Base-by-base conservation (phyloP, 2,329 filamentous ascomycete genomes). In the Talaromyces sp. region DNA sequence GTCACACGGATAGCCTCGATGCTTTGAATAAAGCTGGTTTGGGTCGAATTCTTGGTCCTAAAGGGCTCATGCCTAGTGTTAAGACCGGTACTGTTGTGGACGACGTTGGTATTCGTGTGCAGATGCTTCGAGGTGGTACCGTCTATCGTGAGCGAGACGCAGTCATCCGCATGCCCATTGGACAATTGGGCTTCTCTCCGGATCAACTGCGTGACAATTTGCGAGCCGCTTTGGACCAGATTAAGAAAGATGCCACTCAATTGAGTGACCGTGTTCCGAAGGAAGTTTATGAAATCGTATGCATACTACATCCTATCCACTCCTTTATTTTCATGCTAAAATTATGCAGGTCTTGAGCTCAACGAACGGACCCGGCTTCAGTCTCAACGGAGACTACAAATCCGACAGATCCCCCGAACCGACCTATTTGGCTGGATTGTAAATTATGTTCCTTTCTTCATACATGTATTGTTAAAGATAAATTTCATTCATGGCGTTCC, bases 61-160 rank as follows among this genome's bases (percentile, higher is more conserved):
- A 87, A 78, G 93, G 93, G 2, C 79, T 99, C 73, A 98, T 99
- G 95, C 95, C 95, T 6, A 96, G 87, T 76, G 81, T 86, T 66
- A 97, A 97, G 83, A 87, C 87, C 68, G 93, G 92, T 69, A 98
- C 95, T 0, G 90, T 99, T 64, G 92, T 96, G 27, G 89, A 86
- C 73, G 90, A 96, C 75, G 86, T 97, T 16, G 85, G 85, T 62
- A 78, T 83, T n/a, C 85, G 88, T 39, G 90, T 99, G 73, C 87
- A 86, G 72, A 91, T 94, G 70, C 88, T 97, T 79, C 87, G 92
- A 14, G 93, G 94, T 67, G 92, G 89, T 62, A 91, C 89, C 62
- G 88, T 93, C 70, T 99, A 97, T 81, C 88, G 92, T 74, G 95
- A 99, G 82, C 86, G 90, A 70, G 79, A 89, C 69, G 95, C 93